A percentile compares a stretch with the other conserved stretches of the same genome.
These are phyloP conservation scores for Pythium chondricola DNA, from an alignment of 352 stramenopile genomes.

Conservation along the genomic window DNA sequence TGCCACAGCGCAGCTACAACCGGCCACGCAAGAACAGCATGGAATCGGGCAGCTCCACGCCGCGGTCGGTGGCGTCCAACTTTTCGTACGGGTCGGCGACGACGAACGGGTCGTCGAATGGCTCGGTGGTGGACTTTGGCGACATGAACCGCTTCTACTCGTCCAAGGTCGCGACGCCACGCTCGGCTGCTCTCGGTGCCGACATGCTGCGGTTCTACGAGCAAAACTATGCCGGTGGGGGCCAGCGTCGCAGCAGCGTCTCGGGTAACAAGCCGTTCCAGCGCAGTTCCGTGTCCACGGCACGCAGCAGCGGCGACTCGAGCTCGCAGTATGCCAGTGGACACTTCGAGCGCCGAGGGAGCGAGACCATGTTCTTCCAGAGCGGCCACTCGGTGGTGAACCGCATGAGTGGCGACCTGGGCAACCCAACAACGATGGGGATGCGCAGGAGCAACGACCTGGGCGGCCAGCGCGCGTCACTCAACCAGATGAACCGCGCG, in stretches of 20 bases:
- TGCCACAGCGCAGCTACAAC: constrained; percentile 18
- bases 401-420: constrained; percentile 18
- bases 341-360: constrained; percentile 14
- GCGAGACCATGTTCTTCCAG: constrained; percentile 25
- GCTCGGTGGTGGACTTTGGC: constrained; percentile 64
- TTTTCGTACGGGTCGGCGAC: constrained; percentile 70
- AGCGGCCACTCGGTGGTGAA: constrained; percentile 19
- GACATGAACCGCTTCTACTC: constrained; percentile 79
- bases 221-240: constrained; percentile 21
- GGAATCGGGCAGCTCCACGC: constrained; percentile 53
- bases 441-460: constrained; percentile 21
- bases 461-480: constrained; percentile 5
- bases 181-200: constrained; percentile 15
- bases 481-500: constrained; percentile 9
- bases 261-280: constrained; percentile 11
- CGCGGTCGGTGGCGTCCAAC: constrained; percentile 65
- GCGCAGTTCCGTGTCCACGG: constrained; percentile 20
- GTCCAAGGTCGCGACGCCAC: constrained; percentile 15
- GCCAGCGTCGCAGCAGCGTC: constrained; percentile 12
- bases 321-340: constrained; percentile 7
- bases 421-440: constrained; percentile 8
- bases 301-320: constrained; percentile 20
- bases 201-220: constrained; percentile 25
- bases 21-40: constrained; percentile 57
- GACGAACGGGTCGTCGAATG: constrained; percentile 56